A percentile compares a stretch with the other conserved stretches of the same genome.
These are phyloP conservation scores for Umbelopsis isabellina DNA, from an alignment of 192 early-diverging fungal genomes.

Conservation along the genomic window DNA sequence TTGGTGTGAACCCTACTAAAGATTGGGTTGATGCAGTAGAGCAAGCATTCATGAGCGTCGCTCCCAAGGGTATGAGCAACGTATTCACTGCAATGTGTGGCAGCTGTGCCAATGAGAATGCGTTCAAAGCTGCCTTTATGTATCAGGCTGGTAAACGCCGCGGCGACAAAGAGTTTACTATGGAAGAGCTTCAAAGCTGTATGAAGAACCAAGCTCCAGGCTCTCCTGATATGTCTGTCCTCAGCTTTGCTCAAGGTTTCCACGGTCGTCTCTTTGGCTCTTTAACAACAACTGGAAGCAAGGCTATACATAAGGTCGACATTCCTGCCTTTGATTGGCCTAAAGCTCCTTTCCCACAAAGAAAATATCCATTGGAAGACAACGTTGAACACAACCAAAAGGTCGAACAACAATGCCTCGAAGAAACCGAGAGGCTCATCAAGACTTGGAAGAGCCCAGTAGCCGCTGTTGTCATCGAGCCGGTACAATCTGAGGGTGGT, in stretches of 20 bases:
- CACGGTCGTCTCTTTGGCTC: conserved; percentile 75
- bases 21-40: conserved; percentile 65
- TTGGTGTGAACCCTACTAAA: conserved; percentile 67
- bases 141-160: conserved; percentile 57
- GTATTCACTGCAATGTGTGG: conserved; percentile 77
- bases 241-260: conserved; percentile 66
- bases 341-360: conserved; percentile 63
- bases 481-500: conserved; percentile 78
- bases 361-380: conserved; percentile 68
- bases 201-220: conserved; percentile 72
- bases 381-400: conserved; percentile 57
- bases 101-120: conserved; percentile 76
- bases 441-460: conserved; percentile 51
- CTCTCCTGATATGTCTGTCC: conserved; percentile 65
- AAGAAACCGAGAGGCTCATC: conserved; percentile 54
- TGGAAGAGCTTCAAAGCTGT: conserved; percentile 51
- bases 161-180: conserved; percentile 41
- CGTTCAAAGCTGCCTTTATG: conserved; percentile 78
- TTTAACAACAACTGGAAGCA: conserved; percentile 66
- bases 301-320: conserved; percentile 75
- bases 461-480: conserved; percentile 70
- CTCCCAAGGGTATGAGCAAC: conserved; percentile 66
- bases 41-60: conserved; percentile 67
- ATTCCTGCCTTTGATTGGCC: conserved; percentile 76
- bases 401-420: conserved; percentile 62